A percentile compares a stretch with the other conserved stretches of the same genome.
These are phyloP conservation scores for Plantago rigida DNA, from an alignment of 305 asterid genomes.

Conservation along the genomic window DNA sequence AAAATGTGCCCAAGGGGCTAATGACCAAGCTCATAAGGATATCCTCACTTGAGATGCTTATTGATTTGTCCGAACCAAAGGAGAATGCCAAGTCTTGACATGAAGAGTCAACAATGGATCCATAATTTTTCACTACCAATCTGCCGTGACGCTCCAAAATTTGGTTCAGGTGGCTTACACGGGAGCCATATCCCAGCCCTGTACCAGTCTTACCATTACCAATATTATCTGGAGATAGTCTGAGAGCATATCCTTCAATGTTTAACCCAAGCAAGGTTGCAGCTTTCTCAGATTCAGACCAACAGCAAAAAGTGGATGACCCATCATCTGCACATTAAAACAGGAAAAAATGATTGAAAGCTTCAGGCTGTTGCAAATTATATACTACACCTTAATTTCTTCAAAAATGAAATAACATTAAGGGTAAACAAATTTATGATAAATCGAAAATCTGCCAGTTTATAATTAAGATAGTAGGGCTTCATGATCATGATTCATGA, in stretches of 20 bases:
- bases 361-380: not conserved
- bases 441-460: too few relatives aligned
- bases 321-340: constrained; percentile 54
- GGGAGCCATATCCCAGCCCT: constrained; percentile 22
- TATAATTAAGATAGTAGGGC: too few relatives aligned
- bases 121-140: constrained; percentile 49
- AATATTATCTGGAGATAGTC: constrained; percentile 23
- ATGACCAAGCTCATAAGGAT: constrained; percentile 42
- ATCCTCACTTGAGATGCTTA: constrained; percentile 43
- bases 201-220: constrained; percentile 24
- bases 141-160: constrained; percentile 43
- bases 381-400: too few relatives aligned
- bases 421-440: too few relatives aligned
- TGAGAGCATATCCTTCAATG: constrained; percentile 25
- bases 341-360: constrained; percentile 1
- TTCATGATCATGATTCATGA: too few relatives aligned
- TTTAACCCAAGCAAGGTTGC: constrained; percentile 51
- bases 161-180: constrained; percentile 29
- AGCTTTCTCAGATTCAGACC: constrained; percentile 61
- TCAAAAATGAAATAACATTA: too few relatives aligned
- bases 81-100: constrained; percentile 46
- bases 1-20: constrained; percentile 38
- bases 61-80: constrained; percentile 27
- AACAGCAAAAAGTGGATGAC: constrained; percentile 67
- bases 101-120: constrained; percentile 44